Evolutionary conservation across 208 protist species (phyloP), one percentile per base, ranked within the genome.

Genomic region (Acanthamoeba healyi): DNA sequence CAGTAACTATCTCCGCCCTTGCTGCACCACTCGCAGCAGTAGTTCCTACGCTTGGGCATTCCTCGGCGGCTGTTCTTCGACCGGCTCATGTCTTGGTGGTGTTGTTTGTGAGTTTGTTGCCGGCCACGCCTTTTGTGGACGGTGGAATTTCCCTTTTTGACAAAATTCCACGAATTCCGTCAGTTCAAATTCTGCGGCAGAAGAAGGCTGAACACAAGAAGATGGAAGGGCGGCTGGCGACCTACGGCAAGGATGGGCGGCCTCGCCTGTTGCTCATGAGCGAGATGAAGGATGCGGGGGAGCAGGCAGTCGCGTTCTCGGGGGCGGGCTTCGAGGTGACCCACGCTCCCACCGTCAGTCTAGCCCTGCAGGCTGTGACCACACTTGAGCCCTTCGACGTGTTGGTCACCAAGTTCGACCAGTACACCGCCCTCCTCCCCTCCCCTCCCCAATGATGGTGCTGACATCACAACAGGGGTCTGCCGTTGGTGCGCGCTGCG

Each of bases 191-290:
- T n/a, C n/a, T n/a, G n/a, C n/a, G n/a, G n/a, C n/a, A n/a, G n/a
- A n/a, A n/a, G n/a, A n/a, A n/a, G n/a, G n/a, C n/a, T n/a, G n/a
- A n/a, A n/a, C n/a, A n/a, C n/a, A 61, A 3, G 24, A 61, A 61
- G 56, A 63, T 63, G 56, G 56, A 63, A 22, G 19, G n/a, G n/a
- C 15, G 56, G 56, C 56, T 63, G 56, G 56, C n/a, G 56, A 63
- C 56, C 22, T 63, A 29, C 19, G 15, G 56, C 22, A 22, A 6
- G 56, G 56, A 12, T 15, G 58, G 58, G 7, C 29, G 34, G 58
- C 58, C 58, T n/a, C 29, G 58, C n/a, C 54, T 90, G 51, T 29
- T 90, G 32, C 70, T 70, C 29, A 63, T 90, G 82, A n/a, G 54
- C 2, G 82, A 17, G 42, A n/a, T 24, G 2, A 36, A 42, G 49